Conservation (phyloP, 495 filamentous ascomycete genomes). For the Aspergillus hancockii region DNA sequence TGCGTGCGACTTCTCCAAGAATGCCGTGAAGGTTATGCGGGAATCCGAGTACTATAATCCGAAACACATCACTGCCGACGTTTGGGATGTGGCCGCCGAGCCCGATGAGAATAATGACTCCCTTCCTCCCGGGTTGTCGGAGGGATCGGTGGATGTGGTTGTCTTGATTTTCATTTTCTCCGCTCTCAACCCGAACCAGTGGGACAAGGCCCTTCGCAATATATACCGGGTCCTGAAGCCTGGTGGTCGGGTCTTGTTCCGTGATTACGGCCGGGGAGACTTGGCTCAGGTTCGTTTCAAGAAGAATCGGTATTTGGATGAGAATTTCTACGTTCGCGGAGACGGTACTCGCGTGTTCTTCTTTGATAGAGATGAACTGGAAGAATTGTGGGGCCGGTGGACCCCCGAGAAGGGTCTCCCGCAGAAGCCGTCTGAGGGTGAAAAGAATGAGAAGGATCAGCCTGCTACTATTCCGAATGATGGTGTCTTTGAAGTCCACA, state of each 20-base stretch:
- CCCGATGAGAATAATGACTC: constrained; percentile 34
- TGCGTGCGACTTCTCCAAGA: constrained; percentile 91
- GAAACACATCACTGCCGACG: constrained; percentile 74
- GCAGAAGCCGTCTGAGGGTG: constrained; percentile 18
- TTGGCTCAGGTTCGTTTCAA: constrained; percentile 95
- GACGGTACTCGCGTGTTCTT: constrained; percentile 98
- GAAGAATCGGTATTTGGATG: constrained; percentile 85
- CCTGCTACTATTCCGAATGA: constrained; percentile 15
- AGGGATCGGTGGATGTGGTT: constrained; percentile 81
- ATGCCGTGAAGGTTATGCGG: constrained; percentile 86
- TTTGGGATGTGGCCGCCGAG: constrained; percentile 83
- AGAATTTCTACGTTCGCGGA: constrained; percentile 95
- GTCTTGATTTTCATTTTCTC: constrained; percentile 97
- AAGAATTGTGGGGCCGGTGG: constrained; percentile 72
- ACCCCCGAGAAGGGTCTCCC: constrained; percentile 37
- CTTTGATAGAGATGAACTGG: constrained; percentile 83
- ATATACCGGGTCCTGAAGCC: constrained; percentile 79
- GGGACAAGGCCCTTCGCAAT: constrained; percentile 79
- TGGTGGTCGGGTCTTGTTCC: constrained; percentile 86
- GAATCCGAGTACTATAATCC: constrained; percentile 64
- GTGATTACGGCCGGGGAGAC: constrained; percentile 94
- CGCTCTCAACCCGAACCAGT: constrained; percentile 81
- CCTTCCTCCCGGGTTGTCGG: constrained; percentile 73
- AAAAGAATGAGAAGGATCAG: constrained; percentile 16
- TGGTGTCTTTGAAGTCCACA: constrained; percentile 64